Evolutionary conservation across 129 eudicot genomes (phyloP).

Genomic region (Artemisia tridentata): DNA sequence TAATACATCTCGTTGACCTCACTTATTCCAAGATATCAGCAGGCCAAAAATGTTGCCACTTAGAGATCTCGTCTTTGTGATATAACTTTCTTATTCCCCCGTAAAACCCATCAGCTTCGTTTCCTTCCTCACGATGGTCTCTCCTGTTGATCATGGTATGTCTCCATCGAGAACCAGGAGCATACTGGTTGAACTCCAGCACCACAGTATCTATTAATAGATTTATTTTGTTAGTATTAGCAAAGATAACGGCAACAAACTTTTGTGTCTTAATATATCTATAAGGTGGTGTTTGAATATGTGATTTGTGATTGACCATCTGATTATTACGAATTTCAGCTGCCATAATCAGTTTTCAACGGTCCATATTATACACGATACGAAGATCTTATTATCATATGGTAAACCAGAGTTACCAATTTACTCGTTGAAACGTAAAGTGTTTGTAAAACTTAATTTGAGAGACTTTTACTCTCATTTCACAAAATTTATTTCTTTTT

Average conservation of each 20-base stretch:
- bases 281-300: too few species aligned
- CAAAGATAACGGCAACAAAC: background rate
- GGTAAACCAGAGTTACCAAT: too few species aligned
- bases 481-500: too few species aligned
- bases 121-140: slow-evolving; percentile 74
- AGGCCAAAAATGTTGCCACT: slow-evolving; percentile 69
- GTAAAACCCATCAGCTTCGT: slow-evolving; percentile 76
- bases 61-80: slow-evolving; percentile 43
- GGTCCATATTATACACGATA: too few species aligned
- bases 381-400: too few species aligned
- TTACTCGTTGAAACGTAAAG: too few species aligned
- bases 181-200: slow-evolving; percentile 72
- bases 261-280: background rate
- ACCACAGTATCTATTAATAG: slow-evolving; percentile 52
- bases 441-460: too few species aligned
- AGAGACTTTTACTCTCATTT: background rate
- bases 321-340: too few species aligned
- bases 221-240: slow-evolving; percentile 1
- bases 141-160: slow-evolving; percentile 47
- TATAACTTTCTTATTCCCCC: slow-evolving; percentile 63
- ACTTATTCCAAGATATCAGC: slow-evolving; percentile 53
- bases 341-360: too few species aligned
- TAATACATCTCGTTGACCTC: slow-evolving; percentile 19
- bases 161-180: slow-evolving; percentile 81
- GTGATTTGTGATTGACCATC: too few species aligned